These are phyloP conservation scores for Fallopia convolvulus DNA, from an alignment of 148 eudicot genomes.

Conservation along the genomic window DNA sequence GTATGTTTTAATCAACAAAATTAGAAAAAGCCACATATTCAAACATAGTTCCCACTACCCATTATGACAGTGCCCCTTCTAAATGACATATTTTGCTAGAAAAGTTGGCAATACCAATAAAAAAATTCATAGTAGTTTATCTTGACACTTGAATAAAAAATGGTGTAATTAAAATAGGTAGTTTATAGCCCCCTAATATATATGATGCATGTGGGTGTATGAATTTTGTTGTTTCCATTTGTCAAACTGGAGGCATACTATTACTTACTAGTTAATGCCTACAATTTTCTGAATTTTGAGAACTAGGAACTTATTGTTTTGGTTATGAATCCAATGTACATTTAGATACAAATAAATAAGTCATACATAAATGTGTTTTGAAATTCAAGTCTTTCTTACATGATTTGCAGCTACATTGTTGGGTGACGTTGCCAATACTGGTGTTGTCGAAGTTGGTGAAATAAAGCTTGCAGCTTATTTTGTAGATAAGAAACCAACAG, in stretches of 20 bases:
- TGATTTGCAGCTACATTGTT: slow-evolving; percentile 43
- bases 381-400: not conserved
- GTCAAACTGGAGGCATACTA: not conserved
- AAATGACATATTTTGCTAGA: not conserved
- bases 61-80: not conserved
- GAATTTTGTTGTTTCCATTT: not conserved
- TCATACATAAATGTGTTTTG: not conserved
- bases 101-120: not conserved
- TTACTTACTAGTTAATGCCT: not conserved
- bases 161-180: not conserved
- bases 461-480: slow-evolving; percentile 48
- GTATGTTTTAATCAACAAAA: slow-evolving; percentile 26
- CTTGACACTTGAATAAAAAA: not conserved
- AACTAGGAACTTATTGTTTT: not conserved
- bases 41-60: not conserved
- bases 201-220: not conserved
- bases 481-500: slow-evolving; percentile 74
- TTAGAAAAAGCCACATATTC: not conserved
- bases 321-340: not conserved
- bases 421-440: slow-evolving; percentile 67
- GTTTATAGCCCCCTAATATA: not conserved
- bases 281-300: not conserved
- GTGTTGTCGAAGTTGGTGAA: slow-evolving; percentile 72
- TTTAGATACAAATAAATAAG: not conserved
- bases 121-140: not conserved